A percentile compares a stretch with the other conserved stretches of the same genome.
Conservation (phyloP, 179 eudicot genomes). For the Heliamphora ciliata region DNA sequence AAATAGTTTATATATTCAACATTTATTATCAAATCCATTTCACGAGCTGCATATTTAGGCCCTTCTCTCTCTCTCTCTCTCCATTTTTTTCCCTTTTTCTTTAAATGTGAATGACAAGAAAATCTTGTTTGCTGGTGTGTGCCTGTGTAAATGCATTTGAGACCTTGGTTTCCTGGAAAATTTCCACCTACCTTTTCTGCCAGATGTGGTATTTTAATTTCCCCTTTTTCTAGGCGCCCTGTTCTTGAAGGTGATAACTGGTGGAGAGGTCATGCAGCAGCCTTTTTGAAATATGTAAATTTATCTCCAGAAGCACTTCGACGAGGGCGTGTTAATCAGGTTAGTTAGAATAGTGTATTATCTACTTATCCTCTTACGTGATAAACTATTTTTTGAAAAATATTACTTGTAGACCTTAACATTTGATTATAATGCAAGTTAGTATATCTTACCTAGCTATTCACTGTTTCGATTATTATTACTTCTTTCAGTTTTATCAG, state of each 20-base stretch:
- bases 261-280: constrained; percentile 90
- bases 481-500: neutral
- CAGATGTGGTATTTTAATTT: constrained; percentile 9
- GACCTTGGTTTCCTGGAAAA: neutral
- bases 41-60: neutral
- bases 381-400: neutral
- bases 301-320: constrained; percentile 52
- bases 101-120: neutral
- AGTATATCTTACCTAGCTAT: neutral
- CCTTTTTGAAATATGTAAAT: constrained; percentile 50
- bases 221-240: constrained; percentile 45
- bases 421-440: neutral
- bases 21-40: neutral
- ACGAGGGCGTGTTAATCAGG: constrained; percentile 67
- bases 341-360: constrained; percentile 9
- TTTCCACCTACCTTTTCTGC: constrained; percentile 9
- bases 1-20: neutral
- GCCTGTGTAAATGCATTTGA: neutral
- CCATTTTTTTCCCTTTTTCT: neutral
- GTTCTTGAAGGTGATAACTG: constrained; percentile 73
- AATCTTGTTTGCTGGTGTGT: neutral
- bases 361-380: neutral
- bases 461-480: neutral
- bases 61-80: neutral
- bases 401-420: neutral